Base-by-base conservation (phyloP, 2,329 filamentous ascomycete genomes). In the Epichloe festucae region DNA sequence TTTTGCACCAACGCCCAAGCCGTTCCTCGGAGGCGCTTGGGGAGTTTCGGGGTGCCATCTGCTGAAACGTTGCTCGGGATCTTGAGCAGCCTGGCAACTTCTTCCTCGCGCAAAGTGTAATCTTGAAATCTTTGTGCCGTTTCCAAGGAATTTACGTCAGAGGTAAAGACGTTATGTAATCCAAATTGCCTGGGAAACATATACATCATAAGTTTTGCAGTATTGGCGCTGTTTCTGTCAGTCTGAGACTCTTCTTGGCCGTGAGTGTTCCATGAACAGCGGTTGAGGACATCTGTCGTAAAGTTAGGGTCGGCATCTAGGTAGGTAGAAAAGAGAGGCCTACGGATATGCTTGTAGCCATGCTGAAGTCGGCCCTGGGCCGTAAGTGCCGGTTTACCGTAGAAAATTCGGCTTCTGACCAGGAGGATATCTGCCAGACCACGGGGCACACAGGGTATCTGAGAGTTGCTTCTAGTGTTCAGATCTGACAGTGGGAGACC, bases 151-250 rank as follows among this genome's bases (percentile, higher is more conserved):
- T 93, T 77, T 15, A 85, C 75, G 3, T 72, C 69, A 5, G 82
- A 87, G 0, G 82, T 89, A 63, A 97, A 96, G n/a, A 85, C 89
- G 66, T 97, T 98, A 62, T 95, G 89, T 3, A 98, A 71, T 14
- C 81, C 80, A 62, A 95, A 97, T 61, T 97, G 90, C 11, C 84
- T 77, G 35, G 93, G 93, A 59, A 98, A 98, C 1, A 98, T 82
- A 66, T 97, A 91, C 73, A 91, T 93, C 78, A 95, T 80, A 19
- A 95, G 68, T 58, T 85, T 87, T 11, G 81, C 62, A 0, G 82
- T 86, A 55, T 84, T 77, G 12, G 67, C 62, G 1, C 71, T 52
- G 15, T 61, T 58, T 23, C 46, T 43, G 10, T 21, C 34, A 15
- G n/a, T 17, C 5, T 19, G 23, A 21, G 19, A 17, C 14, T 27